Evolutionary conservation across 2,329 filamentous ascomycete genomes (phyloP).

Genomic region (Aureobasidium sp.): DNA sequence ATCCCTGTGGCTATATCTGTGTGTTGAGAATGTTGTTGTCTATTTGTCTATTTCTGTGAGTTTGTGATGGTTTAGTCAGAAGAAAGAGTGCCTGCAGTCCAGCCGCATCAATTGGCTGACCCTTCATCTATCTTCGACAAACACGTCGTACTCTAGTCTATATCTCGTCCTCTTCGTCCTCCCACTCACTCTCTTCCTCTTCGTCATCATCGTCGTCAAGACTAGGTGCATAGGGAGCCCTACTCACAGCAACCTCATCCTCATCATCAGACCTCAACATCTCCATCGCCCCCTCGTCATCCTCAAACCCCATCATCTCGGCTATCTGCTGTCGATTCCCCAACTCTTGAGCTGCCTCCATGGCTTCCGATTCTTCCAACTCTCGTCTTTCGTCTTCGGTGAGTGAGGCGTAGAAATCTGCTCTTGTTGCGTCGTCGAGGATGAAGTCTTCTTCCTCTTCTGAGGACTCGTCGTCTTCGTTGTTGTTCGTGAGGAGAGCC

Average conservation of each 20-base stretch:
- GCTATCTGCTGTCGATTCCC: background rate
- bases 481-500: conserved; percentile 12
- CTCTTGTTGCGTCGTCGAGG: background rate
- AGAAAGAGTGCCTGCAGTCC: background rate
- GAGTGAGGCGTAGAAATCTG: background rate
- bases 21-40: too few species aligned
- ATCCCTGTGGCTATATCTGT: too few species aligned
- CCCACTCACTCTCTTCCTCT: background rate
- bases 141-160: too few species aligned
- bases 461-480: background rate
- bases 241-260: background rate
- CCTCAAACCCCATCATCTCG: conserved; percentile 7
- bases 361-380: background rate
- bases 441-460: background rate
- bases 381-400: background rate
- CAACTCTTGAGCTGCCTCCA: background rate
- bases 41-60: too few species aligned
- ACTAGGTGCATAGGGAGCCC: background rate
- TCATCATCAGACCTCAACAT: conserved; percentile 14
- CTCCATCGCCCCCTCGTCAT: conserved; percentile 2
- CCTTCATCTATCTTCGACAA: background rate
- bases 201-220: background rate
- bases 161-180: background rate
- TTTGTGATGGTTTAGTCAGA: background rate
- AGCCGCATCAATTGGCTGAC: background rate